phyloP scores from a whole-genome alignment of 2,329 filamentous ascomycete genomes.

The Phialophora macrospora region DNA sequence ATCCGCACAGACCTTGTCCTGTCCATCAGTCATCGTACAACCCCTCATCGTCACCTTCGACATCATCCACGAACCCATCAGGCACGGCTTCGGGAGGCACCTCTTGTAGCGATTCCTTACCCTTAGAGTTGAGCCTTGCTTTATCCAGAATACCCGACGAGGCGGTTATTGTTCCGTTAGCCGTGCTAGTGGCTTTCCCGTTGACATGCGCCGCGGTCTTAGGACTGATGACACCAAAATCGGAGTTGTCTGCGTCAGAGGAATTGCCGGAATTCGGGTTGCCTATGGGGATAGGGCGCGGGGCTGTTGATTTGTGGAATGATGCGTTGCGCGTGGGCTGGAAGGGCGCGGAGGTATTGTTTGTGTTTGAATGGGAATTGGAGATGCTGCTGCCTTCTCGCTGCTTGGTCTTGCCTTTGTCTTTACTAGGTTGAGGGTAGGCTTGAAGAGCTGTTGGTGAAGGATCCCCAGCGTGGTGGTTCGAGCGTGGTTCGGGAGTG shows the following conservation, averaged over 20 bases:
- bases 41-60: constrained; percentile 34
- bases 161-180: constrained; percentile 40
- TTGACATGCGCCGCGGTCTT: constrained; percentile 40
- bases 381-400: constrained; percentile 27
- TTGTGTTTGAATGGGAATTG: constrained; percentile 5
- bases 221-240: constrained; percentile 40
- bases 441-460: constrained; percentile 7
- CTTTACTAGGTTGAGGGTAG: constrained; percentile 16
- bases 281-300: constrained; percentile 31
- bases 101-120: constrained; percentile 17
- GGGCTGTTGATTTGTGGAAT: constrained; percentile 22
- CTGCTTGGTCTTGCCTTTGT: constrained; percentile 37
- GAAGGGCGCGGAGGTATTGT: background rate
- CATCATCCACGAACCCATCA: constrained; percentile 37
- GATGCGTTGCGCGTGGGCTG: background rate
- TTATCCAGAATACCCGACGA: constrained; percentile 41
- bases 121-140: constrained; percentile 48
- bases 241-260: constrained; percentile 43
- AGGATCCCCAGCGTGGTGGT: constrained; percentile 4
- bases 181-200: constrained; percentile 34
- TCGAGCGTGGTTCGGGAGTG: constrained; percentile 1
- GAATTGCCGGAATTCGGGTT: constrained; percentile 38
- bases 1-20: background rate
- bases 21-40: constrained; percentile 30
- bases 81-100: constrained; percentile 37